A percentile compares a stretch with the other conserved stretches of the same genome.
Conservation (phyloP, 2,329 filamentous ascomycete genomes). For the Fonsecaea erecta region DNA sequence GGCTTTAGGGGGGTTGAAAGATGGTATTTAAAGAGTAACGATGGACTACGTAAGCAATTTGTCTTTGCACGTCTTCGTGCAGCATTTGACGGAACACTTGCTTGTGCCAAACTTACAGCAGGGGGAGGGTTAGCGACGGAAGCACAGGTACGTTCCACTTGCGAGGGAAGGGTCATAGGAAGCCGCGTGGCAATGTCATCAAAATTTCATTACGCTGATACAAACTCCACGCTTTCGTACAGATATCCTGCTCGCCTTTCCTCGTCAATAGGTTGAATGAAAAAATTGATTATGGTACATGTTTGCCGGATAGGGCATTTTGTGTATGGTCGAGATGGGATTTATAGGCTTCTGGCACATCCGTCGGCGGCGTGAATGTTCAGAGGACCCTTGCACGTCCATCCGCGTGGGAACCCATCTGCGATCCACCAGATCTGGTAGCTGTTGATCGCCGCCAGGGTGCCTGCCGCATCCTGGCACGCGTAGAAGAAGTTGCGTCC, state of each 20-base stretch:
- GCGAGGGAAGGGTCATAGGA: background rate
- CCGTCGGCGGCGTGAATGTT: background rate
- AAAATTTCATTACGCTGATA: background rate
- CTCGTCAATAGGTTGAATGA: background rate
- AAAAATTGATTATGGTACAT: background rate
- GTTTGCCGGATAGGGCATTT: background rate
- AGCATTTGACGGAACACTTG: too few species aligned
- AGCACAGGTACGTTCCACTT: too few species aligned
- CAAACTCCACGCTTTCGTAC: background rate
- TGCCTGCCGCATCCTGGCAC: slow-evolving; percentile 11
- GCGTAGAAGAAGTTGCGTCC: slow-evolving; percentile 18
- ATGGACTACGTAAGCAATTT: background rate
- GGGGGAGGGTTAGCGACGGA: too few species aligned
- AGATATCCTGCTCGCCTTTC: background rate
- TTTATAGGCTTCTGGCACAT: background rate
- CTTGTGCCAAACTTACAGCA: too few species aligned
- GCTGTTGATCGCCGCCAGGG: slow-evolving; percentile 11
- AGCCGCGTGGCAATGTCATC: background rate
- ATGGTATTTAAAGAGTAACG: background rate
- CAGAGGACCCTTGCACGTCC: slow-evolving; percentile 17
- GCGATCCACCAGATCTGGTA: slow-evolving; percentile 24
- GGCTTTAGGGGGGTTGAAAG: background rate
- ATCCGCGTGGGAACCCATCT: background rate
- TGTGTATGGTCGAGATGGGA: background rate
- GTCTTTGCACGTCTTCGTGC: background rate